Evolutionary conservation across 2,329 filamentous ascomycete genomes (phyloP), one percentile per base, ranked within the genome.

Genomic region (Epichloe baconii): DNA sequence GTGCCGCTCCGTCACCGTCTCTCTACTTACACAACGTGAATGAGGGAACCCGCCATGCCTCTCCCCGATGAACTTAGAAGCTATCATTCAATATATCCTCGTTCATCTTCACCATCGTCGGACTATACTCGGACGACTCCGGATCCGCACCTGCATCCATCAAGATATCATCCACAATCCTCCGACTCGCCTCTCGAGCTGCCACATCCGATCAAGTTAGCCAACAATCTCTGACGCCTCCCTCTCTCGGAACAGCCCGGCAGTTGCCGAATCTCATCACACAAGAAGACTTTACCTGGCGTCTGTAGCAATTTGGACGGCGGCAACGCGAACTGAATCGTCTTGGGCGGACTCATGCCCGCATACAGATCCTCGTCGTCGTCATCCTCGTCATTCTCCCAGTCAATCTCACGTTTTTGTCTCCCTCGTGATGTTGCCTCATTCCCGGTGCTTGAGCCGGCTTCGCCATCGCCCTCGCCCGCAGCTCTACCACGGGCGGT

Each of bases 261-360:
- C 43, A 14, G 43, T 21, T 35, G 10, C 34, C 12, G 26, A 43
- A 35, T 41, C 8, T 41, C 23, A 11, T 38, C 5, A 40, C 36
- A 38, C 46, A 40, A 15, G 17, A 49, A 47, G 17, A n/a, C 36
- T 1, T 35, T 17, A 86, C 83, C 83, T 55, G 87, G 88, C 47
- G 88, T 94, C 65, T 90, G 87, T 64, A 91, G 66, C 21, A 94
- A 69, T 62, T 86, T 83, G 41, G 82, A 86, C 49, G 85, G 84
- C 48, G 86, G 86, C 46, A 94, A 69, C 44, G 85, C 83, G 65
- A 94, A 94, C 61, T 90, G 86, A 54, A 94, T 90, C 11, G 88
- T 93, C 73, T 97, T 97, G 0, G 93, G 93, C 31, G 93, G 93
- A 61, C 88, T 95, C 68, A 89, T 84, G 5, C 83, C 87, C 6